Conservation (phyloP, 805 yeast genomes). For the Schizosaccharomyces octosporus region DNA sequence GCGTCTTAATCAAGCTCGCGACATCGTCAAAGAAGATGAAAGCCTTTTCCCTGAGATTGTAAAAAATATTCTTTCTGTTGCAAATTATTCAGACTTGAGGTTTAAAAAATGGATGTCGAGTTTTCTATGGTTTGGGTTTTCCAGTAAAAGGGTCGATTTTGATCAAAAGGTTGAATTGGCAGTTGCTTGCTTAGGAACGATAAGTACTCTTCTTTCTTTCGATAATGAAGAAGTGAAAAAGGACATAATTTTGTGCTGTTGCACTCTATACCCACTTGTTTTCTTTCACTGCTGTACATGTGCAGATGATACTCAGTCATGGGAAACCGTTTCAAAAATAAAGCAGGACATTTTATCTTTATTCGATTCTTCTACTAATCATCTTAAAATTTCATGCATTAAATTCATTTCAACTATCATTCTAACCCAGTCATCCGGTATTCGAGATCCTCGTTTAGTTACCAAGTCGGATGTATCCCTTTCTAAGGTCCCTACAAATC, state of each 20-base stretch:
- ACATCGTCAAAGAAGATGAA: conserved; percentile 15
- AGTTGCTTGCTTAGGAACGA: conserved; percentile 11
- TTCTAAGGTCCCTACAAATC: conserved; percentile 27
- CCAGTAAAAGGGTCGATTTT: conserved; percentile 10
- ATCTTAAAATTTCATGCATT: conserved; percentile 41
- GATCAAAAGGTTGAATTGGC: conserved; percentile 11
- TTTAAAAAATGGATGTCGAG: conserved; percentile 16
- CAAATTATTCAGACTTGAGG: conserved; percentile 12
- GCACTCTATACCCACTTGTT: conserved; percentile 23
- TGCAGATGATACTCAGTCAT: conserved; percentile 16
- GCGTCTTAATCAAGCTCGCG: conserved; percentile 16
- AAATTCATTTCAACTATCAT: conserved; percentile 44
- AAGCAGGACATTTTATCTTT: conserved; percentile 34
- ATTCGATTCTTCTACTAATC: conserved; percentile 25
- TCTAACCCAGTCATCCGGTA: conserved; percentile 26
- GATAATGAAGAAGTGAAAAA: conserved; percentile 12
- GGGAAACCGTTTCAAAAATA: conserved; percentile 32
- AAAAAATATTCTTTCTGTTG: conserved; percentile 16
- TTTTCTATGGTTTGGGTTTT: conserved; percentile 17
- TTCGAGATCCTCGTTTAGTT: conserved; percentile 13
- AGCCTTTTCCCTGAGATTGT: conserved; percentile 16
- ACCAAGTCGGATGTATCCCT: conserved; percentile 21
- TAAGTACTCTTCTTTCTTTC: conserved; percentile 11
- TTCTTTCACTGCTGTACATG: conserved; percentile 18
- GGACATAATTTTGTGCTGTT: conserved; percentile 18